Conservation (phyloP, 495 filamentous ascomycete species). For the Podospora sp. region DNA sequence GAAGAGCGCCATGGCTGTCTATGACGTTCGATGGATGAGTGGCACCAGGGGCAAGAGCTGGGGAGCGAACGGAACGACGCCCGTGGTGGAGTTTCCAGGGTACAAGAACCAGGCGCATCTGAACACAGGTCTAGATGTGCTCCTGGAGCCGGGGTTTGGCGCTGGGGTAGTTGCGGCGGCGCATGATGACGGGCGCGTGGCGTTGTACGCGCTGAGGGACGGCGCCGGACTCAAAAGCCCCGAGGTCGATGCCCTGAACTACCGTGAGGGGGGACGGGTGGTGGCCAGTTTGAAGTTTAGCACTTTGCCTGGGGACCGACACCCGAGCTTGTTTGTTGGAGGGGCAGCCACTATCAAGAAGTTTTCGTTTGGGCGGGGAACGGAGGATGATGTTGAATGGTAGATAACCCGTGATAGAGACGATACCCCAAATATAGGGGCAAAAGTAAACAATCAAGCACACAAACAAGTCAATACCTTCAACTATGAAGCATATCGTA, state of each 20-base stretch:
- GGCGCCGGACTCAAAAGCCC: constrained; percentile 35
- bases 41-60: neutral
- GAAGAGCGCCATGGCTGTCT: constrained; percentile 38
- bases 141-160: constrained; percentile 19
- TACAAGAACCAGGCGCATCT: constrained; percentile 42
- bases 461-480: no score
- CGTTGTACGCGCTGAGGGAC: constrained; percentile 43
- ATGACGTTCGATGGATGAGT: constrained; percentile 40
- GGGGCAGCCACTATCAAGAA: constrained; percentile 26
- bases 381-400: neutral
- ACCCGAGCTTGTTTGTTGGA: constrained; percentile 38
- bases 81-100: constrained; percentile 39
- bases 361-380: constrained; percentile 33
- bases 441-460: no score
- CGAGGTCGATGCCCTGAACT: constrained; percentile 17
- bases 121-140: constrained; percentile 42
- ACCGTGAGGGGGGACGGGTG: constrained; percentile 15
- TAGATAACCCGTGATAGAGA: neutral
- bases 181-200: constrained; percentile 44
- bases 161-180: constrained; percentile 44
- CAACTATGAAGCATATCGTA: no score
- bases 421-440: no score
- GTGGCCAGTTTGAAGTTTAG: constrained; percentile 37
- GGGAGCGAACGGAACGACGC: constrained; percentile 18
- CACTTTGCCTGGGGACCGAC: constrained; percentile 34